Percentiles rank a stretch among this genome's conserved stretches.
These are phyloP conservation scores for Striga asiatica DNA, from an alignment of 257 asterid species.

Conservation along the genomic window DNA sequence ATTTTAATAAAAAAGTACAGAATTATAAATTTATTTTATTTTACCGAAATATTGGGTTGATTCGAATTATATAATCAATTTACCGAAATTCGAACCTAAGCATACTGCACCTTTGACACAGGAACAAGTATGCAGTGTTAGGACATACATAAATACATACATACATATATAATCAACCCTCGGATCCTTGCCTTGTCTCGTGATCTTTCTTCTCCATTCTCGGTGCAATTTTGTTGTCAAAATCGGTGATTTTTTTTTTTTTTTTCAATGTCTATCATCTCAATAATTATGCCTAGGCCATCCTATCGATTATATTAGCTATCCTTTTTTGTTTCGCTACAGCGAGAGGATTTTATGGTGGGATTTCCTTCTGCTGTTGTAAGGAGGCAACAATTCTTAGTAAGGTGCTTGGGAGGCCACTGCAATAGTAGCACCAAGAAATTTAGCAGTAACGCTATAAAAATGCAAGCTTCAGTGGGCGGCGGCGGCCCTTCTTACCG, in stretches of 20 bases:
- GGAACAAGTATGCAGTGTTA: too few species aligned
- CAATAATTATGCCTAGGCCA: background rate
- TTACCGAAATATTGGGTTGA: too few species aligned
- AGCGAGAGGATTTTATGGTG: conserved; percentile 40
- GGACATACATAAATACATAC: too few species aligned
- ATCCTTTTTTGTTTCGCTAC: conserved; percentile 3
- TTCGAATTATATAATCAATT: too few species aligned
- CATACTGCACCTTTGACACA: too few species aligned
- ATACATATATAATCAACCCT: too few species aligned
- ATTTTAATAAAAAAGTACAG: too few species aligned
- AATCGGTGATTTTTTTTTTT: background rate
- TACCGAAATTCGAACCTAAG: too few species aligned
- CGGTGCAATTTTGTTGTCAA: conserved; percentile 1
- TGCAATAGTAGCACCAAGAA: conserved; percentile 17
- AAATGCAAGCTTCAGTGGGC: conserved; percentile 52
- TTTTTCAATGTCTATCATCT: background rate
- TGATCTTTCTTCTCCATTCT: background rate
- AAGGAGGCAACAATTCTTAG: conserved; percentile 64
- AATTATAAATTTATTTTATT: too few species aligned
- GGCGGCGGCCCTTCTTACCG: conserved; percentile 31
- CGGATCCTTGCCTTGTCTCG: too few species aligned
- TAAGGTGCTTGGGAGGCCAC: conserved; percentile 59
- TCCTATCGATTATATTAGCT: too few species aligned
- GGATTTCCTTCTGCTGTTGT: conserved; percentile 35
- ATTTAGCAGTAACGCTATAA: conserved; percentile 19